These are phyloP conservation scores for Bimuria novae-zelandiae DNA, from an alignment of 2,329 filamentous ascomycete genomes.

Conservation along the genomic window DNA sequence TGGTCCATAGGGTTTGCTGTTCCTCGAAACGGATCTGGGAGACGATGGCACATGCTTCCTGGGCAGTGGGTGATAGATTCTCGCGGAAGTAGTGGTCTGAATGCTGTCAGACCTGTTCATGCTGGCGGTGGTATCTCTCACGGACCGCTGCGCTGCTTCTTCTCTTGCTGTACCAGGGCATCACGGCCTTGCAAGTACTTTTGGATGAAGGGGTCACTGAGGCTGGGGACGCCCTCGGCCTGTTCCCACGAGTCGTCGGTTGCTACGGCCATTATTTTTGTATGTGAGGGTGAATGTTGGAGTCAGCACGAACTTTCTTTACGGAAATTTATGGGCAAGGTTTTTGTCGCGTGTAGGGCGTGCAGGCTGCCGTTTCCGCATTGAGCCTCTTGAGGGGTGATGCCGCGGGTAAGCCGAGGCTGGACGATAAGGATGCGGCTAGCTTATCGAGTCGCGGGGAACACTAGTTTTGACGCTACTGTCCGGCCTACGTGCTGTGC, in stretches of 20 bases:
- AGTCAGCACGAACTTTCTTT: no score
- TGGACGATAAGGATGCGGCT: background rate
- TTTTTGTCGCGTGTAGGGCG: no score
- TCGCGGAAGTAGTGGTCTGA: constrained; percentile 72
- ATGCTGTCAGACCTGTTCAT: constrained; percentile 31
- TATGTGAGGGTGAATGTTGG: no score
- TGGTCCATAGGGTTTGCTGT: constrained; percentile 75
- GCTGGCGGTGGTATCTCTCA: constrained; percentile 17
- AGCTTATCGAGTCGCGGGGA: no score
- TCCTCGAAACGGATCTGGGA: constrained; percentile 79
- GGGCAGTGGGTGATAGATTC: constrained; percentile 77
- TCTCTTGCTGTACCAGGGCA: constrained; percentile 78
- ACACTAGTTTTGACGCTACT: no score
- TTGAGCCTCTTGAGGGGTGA: background rate
- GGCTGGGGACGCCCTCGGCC: constrained; percentile 47
- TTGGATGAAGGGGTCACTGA: constrained; percentile 75
- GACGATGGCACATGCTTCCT: constrained; percentile 78
- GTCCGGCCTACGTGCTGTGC: no score
- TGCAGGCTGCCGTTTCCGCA: no score
- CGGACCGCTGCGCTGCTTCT: constrained; percentile 78
- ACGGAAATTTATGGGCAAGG: no score
- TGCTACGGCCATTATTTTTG: no score
- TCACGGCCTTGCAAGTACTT: constrained; percentile 79
- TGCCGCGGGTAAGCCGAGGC: background rate
- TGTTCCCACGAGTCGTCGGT: no score